Base-by-base conservation (phyloP, 768 basidiomycete species). In the Lactarius evosmus region DNA sequence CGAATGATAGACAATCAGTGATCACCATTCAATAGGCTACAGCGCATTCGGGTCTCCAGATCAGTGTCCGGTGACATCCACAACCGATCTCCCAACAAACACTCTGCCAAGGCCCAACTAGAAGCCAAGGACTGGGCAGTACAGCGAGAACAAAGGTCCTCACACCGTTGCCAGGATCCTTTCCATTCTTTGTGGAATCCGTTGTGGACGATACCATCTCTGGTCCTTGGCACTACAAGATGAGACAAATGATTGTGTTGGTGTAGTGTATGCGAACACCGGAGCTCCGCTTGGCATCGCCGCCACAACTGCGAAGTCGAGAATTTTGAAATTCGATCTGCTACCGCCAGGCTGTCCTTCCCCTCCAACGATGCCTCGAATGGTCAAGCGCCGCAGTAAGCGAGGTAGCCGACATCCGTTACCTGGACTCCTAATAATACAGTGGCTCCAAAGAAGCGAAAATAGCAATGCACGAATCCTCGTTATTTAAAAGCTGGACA, bases 401-500 rank as follows among this genome's bases (percentile, higher is more conserved):
- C 36, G 38, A 17, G 16, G 16, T 38, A 38, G 38, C 38, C 38
- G 38, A 38, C 38, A 1, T 38, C 38, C 38, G 38, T 38, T 38
- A 16, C 17, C 38, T 6, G 16, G 38, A 38, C 16, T 38, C 38
- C 38, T n/a, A n/a, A n/a, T n/a, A n/a, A n/a, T n/a, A n/a, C n/a
- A n/a, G n/a, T n/a, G 17, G 38, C 16, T 38, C 38, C 17, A 17
- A 4, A 4, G 16, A 38, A 17, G 17, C 38, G 38, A 17, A 17
- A 38, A 17, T 6, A 14, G 38, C 16, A 38, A n/a, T n/a, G n/a
- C 55, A 56, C 19, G 29, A 9, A 14, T 9, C 38, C 9, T 49
- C 3, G 7, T 59, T 63, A 54, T 40, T 63, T 52, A 49, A 58
- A 32, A 27, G 27, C 19, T 44, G 40, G 17, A 36, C 8, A 29